phyloP scores from a whole-genome alignment of 2,329 filamentous ascomycete species.

The Capronia epimyces region DNA sequence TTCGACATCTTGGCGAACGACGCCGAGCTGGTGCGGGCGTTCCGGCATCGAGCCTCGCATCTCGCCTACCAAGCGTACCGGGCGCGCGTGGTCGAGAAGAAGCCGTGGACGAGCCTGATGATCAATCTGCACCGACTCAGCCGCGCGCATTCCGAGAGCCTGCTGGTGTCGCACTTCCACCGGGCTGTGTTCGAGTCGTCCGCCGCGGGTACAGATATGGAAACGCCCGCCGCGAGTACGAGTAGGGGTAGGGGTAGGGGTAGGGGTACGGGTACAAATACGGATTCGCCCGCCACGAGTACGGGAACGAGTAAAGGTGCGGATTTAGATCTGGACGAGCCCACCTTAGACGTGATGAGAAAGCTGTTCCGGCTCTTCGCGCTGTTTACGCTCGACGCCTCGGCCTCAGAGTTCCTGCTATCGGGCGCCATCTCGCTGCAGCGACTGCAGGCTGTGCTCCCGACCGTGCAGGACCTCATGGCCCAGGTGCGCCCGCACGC shows the following conservation, averaged over 20 bases:
- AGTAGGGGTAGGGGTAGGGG: no score
- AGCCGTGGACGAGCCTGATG: slow-evolving; percentile 44
- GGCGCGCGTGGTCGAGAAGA: slow-evolving; percentile 42
- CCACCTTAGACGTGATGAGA: slow-evolving; percentile 34
- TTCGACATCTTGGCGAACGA: slow-evolving; percentile 35
- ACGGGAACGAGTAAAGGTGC: no score
- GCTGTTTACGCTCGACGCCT: slow-evolving; percentile 44
- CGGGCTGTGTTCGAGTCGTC: slow-evolving; percentile 33
- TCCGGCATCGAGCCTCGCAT: slow-evolving; percentile 43
- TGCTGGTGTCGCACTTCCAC: slow-evolving; percentile 46
- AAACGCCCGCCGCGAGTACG: no score
- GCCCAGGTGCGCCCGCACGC: slow-evolving; percentile 46
- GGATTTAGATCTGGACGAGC: slow-evolving; percentile 29
- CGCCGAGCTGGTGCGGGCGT: slow-evolving; percentile 40
- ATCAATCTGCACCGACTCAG: slow-evolving; percentile 33
- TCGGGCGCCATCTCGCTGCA: slow-evolving; percentile 40
- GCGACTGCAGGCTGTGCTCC: slow-evolving; percentile 39
- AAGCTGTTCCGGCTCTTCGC: slow-evolving; percentile 47
- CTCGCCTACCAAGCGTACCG: slow-evolving; percentile 40
- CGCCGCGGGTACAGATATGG: slow-evolving; percentile 18
- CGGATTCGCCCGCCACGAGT: no score
- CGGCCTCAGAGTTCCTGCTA: slow-evolving; percentile 43
- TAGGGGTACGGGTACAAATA: no score
- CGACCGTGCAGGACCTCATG: slow-evolving; percentile 45
- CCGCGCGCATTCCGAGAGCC: slow-evolving; percentile 45